Percentiles rank a stretch among this genome's conserved stretches.
Evolutionary conservation across 2,329 filamentous ascomycete genomes (phyloP).

Genomic region (Sphaerulina populicola): DNA sequence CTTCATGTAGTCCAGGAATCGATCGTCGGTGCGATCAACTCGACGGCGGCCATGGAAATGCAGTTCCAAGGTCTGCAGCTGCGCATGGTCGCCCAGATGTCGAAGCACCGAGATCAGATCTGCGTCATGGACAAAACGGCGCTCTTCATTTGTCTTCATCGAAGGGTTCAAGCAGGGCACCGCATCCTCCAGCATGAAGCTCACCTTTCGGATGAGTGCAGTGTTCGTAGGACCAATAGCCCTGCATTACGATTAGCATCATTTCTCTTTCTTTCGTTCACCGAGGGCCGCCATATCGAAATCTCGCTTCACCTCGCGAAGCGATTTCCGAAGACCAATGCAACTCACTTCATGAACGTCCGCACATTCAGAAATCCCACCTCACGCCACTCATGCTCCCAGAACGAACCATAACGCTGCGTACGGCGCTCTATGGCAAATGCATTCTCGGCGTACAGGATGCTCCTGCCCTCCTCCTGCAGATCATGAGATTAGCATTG

Average conservation of each 20-base stretch:
- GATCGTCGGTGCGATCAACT: conserved; percentile 31
- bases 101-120: conserved; percentile 41
- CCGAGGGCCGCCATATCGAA: neutral
- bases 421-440: conserved; percentile 40
- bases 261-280: neutral
- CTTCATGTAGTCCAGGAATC: conserved; percentile 40
- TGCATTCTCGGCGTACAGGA: conserved; percentile 45
- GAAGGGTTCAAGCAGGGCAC: conserved; percentile 36
- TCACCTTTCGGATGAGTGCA: conserved; percentile 40
- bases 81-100: conserved; percentile 35
- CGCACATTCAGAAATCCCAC: conserved; percentile 30
- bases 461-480: conserved; percentile 38
- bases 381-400: conserved; percentile 37
- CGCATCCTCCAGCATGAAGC: conserved; percentile 41
- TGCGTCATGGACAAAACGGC: conserved; percentile 44
- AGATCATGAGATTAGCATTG: conserved; percentile 16
- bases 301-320: neutral
- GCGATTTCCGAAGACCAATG: neutral
- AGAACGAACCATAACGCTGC: conserved; percentile 31
- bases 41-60: conserved; percentile 37
- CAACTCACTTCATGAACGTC: conserved; percentile 36
- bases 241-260: neutral
- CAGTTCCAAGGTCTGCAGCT: conserved; percentile 38
- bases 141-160: conserved; percentile 35
- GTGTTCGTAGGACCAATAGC: conserved; percentile 43